phyloP scores from a whole-genome alignment of 2,329 filamentous ascomycete species.

The Stromatinia cepivora region DNA sequence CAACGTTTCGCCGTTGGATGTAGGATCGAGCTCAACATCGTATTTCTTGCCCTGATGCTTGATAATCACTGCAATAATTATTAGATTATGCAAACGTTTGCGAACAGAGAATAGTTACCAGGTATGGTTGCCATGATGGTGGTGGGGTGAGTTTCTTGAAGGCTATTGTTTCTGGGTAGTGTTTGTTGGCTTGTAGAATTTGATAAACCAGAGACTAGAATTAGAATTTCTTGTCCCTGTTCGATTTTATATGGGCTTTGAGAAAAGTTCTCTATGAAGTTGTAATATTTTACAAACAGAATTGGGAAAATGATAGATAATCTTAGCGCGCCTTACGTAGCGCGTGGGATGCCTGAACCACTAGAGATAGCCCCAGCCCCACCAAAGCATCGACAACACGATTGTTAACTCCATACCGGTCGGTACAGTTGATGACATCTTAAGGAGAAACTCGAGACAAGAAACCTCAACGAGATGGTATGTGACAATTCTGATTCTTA shows the following conservation, averaged over 20 bases:
- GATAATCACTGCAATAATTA: conserved; percentile 67
- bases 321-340: conserved; percentile 29
- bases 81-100: conserved; percentile 11
- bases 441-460: conserved; percentile 11
- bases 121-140: conserved; percentile 41
- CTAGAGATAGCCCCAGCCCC: conserved; percentile 15
- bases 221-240: conserved; percentile 1
- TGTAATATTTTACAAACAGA: background rate
- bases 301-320: conserved; percentile 24
- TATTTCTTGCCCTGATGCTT: conserved; percentile 96
- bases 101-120: conserved; percentile 31
- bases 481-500: background rate
- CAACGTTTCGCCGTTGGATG: conserved; percentile 84
- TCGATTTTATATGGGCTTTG: background rate
- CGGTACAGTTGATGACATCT: conserved; percentile 22
- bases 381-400: conserved; percentile 32
- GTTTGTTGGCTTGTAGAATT: background rate
- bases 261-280: conserved; percentile 2
- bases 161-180: background rate
- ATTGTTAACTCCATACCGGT: conserved; percentile 24
- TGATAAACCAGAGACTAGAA: background rate
- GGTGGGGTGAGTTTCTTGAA: conserved; percentile 24
- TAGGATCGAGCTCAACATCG: conserved; percentile 86
- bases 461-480: conserved; percentile 26
- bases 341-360: conserved; percentile 32